A percentile compares a stretch with the other conserved stretches of the same genome.
Conservation (phyloP, 2,329 filamentous ascomycete species). For the Colletotrichum musicola region DNA sequence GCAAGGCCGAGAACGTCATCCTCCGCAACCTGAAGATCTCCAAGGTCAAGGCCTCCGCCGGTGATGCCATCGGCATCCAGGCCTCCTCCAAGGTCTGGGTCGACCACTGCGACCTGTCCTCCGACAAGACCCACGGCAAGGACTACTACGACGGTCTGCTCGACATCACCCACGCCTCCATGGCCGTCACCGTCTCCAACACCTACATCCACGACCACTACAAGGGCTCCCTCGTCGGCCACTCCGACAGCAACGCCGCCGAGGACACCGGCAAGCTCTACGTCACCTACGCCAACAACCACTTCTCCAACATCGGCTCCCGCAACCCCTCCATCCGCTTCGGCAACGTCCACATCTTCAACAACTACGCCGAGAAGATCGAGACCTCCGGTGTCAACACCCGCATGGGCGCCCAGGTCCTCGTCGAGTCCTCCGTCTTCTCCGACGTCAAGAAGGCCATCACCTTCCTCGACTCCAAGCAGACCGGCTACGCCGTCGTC, state of each 20-base stretch:
- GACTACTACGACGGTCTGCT: conserved; percentile 78
- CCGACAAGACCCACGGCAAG: conserved; percentile 71
- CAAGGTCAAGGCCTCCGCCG: conserved; percentile 67
- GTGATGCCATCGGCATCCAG: conserved; percentile 72
- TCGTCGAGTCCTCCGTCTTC: conserved; percentile 68
- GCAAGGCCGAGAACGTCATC: conserved; percentile 69
- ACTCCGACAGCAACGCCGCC: conserved; percentile 67
- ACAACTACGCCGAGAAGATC: conserved; percentile 63
- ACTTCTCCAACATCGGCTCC: conserved; percentile 74
- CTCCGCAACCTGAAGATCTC: conserved; percentile 72
- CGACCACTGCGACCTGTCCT: conserved; percentile 75
- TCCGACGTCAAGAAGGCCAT: conserved; percentile 53
- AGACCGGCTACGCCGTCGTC: conserved; percentile 55
- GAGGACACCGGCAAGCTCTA: conserved; percentile 73
- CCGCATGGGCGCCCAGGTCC: conserved; percentile 68
- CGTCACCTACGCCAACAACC: conserved; percentile 76
- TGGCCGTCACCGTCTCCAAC: conserved; percentile 68
- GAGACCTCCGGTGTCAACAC: conserved; percentile 65
- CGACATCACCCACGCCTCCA: conserved; percentile 72
- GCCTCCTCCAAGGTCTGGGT: conserved; percentile 72
- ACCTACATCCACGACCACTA: conserved; percentile 58
- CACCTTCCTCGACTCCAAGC: conserved; percentile 55
- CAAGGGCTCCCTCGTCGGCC: conserved; percentile 71
- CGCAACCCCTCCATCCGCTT: conserved; percentile 74
- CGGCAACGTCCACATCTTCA: conserved; percentile 71